phyloP scores from a whole-genome alignment of 208 protist species.

The Willaertia magna region DNA sequence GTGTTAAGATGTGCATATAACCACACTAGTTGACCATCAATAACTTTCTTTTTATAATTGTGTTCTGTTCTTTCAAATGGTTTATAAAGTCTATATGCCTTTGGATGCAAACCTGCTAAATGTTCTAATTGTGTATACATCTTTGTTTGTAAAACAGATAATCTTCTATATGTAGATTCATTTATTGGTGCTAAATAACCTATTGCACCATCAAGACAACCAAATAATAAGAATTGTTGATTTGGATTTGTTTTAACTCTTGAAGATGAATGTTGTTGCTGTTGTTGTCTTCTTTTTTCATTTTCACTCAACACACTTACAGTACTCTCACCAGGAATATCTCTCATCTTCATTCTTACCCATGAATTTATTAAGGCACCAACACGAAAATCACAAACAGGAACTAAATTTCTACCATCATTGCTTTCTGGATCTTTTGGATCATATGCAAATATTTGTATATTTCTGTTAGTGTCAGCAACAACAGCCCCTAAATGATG shows the following conservation, averaged over 20 bases:
- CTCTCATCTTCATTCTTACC: not conserved
- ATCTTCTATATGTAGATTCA: not conserved
- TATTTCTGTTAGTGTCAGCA: constrained; percentile 9
- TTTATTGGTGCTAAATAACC: not conserved
- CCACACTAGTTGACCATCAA: constrained; percentile 1
- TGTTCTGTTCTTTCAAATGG: not conserved
- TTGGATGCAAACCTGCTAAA: constrained; percentile 1
- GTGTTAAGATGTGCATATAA: not conserved
- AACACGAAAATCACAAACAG: not conserved
- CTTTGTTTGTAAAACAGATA: not conserved
- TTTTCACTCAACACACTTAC: not conserved
- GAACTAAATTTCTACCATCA: not conserved
- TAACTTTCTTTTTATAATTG: not conserved
- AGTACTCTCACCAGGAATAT: not conserved
- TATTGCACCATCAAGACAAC: not conserved
- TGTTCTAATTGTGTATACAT: constrained; percentile 13
- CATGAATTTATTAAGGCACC: not conserved
- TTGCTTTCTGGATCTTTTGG: not conserved
- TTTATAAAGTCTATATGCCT: constrained; percentile 1
- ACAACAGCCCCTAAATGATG: not conserved
- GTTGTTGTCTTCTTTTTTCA: not conserved
- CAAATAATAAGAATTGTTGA: not conserved
- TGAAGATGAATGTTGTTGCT: not conserved
- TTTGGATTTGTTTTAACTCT: not conserved
- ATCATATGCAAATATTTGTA: constrained; percentile 1